These are phyloP conservation scores for Groenewaldozyma tartarivorans DNA, from an alignment of 805 yeast species.

Conservation along the genomic window DNA sequence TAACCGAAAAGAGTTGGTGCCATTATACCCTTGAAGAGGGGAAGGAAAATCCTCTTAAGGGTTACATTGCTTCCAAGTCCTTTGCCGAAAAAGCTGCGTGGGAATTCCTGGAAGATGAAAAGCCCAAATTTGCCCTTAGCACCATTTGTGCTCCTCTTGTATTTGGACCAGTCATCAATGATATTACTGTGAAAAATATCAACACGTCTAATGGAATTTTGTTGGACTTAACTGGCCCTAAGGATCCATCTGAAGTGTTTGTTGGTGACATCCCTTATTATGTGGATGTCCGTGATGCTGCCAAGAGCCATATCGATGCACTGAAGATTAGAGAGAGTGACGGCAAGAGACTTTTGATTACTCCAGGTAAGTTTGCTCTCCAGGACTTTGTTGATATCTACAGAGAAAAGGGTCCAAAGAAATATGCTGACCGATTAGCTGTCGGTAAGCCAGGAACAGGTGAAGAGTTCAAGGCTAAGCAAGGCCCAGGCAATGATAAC, in stretches of 20 bases:
- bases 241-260: slow-evolving; percentile 9
- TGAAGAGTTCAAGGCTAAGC: background rate
- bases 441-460: slow-evolving; percentile 1
- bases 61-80: slow-evolving; percentile 36
- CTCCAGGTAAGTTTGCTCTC: slow-evolving; percentile 15
- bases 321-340: slow-evolving; percentile 28
- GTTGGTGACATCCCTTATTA: slow-evolving; percentile 18
- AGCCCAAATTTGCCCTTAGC: slow-evolving; percentile 14
- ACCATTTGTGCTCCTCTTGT: slow-evolving; percentile 26
- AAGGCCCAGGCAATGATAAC: slow-evolving; percentile 3
- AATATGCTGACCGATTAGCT: slow-evolving; percentile 4
- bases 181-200: slow-evolving; percentile 22
- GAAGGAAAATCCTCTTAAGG: slow-evolving; percentile 1
- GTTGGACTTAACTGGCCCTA: slow-evolving; percentile 24
- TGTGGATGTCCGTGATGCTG: slow-evolving; percentile 56
- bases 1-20: slow-evolving; percentile 31
- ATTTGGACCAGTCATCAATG: slow-evolving; percentile 23
- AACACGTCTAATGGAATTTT: slow-evolving; percentile 30
- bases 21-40: slow-evolving; percentile 25
- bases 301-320: slow-evolving; percentile 45
- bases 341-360: slow-evolving; percentile 22
- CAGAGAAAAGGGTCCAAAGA: slow-evolving; percentile 7
- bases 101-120: slow-evolving; percentile 31
- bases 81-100: slow-evolving; percentile 52
- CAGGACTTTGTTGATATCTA: slow-evolving; percentile 9